A percentile compares a stretch with the other conserved stretches of the same genome.
Conservation (phyloP, 345 rosid species). For the Citrus sp. region DNA sequence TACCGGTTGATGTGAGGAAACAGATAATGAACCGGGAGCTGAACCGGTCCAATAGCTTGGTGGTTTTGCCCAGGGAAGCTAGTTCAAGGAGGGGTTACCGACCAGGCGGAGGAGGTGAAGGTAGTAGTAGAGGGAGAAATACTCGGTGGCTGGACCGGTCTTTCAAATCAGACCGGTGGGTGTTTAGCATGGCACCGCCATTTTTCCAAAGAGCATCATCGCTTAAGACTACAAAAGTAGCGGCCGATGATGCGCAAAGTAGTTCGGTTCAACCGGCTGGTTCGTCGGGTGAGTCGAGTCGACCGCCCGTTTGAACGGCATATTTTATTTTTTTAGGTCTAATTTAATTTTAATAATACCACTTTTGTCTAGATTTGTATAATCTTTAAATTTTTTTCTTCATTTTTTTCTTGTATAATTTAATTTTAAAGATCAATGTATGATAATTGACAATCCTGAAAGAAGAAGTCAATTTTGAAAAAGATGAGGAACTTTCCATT, state of each 20-base stretch:
- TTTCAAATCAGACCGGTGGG: constrained; percentile 53
- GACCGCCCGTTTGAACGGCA: constrained; percentile 49
- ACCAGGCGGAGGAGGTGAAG: constrained; percentile 33
- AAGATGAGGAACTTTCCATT: not conserved
- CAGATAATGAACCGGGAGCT: constrained; percentile 56
- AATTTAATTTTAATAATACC: not conserved
- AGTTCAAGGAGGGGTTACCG: constrained; percentile 50
- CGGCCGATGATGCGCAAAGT: constrained; percentile 29
- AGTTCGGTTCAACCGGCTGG: constrained; percentile 26
- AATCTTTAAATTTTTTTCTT: not conserved
- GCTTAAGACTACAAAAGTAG: constrained; percentile 37
- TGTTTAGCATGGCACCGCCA: constrained; percentile 37
- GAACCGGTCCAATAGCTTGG: constrained; percentile 63
- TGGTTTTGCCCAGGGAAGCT: constrained; percentile 45
- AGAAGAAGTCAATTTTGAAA: not conserved
- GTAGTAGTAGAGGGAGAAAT: constrained; percentile 36
- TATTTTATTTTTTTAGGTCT: not conserved
- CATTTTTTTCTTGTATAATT: not conserved
- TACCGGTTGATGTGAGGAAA: constrained; percentile 76
- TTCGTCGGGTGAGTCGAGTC: constrained; percentile 22
- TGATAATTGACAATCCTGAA: not conserved
- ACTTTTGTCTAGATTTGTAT: not conserved
- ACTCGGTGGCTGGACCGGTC: constrained; percentile 30
- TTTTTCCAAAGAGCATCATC: constrained; percentile 55
- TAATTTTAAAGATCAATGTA: not conserved